Conservation (phyloP, 2,329 filamentous ascomycete species). For the Fusarium continuum region DNA sequence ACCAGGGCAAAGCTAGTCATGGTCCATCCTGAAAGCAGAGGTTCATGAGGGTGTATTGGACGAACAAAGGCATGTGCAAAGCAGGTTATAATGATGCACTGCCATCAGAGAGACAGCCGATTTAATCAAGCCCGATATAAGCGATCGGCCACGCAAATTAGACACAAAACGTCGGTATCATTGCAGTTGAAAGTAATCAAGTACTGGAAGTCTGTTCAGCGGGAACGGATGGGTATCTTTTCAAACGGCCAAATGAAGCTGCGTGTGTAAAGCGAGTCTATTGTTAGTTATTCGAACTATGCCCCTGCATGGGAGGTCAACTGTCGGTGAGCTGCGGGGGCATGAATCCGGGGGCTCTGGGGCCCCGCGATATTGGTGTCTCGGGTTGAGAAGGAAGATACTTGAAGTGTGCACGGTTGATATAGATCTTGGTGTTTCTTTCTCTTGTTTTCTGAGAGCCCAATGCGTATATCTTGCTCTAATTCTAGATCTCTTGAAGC, state of each 20-base stretch:
- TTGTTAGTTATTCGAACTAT: background rate
- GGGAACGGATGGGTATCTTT: no score
- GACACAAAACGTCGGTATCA: background rate
- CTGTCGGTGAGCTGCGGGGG: constrained; percentile 38
- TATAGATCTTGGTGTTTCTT: background rate
- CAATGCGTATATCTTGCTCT: background rate
- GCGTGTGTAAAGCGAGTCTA: background rate
- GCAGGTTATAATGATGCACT: background rate
- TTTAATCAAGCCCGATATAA: background rate
- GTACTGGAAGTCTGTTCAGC: background rate
- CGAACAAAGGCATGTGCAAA: constrained; percentile 13
- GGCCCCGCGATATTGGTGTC: constrained; percentile 42
- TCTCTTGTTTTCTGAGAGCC: background rate
- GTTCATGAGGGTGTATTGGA: background rate
- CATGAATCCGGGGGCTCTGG: constrained; percentile 30
- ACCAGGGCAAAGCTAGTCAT: background rate
- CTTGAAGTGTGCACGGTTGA: background rate
- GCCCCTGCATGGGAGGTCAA: no score
- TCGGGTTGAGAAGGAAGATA: background rate
- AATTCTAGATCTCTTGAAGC: background rate
- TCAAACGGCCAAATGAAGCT: background rate
- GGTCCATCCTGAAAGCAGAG: background rate
- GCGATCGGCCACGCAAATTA: background rate
- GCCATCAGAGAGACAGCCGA: background rate
- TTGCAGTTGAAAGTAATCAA: background rate